phyloP scores from a whole-genome alignment of 2,329 filamentous ascomycete genomes.

The Escovopsis sp. region DNA sequence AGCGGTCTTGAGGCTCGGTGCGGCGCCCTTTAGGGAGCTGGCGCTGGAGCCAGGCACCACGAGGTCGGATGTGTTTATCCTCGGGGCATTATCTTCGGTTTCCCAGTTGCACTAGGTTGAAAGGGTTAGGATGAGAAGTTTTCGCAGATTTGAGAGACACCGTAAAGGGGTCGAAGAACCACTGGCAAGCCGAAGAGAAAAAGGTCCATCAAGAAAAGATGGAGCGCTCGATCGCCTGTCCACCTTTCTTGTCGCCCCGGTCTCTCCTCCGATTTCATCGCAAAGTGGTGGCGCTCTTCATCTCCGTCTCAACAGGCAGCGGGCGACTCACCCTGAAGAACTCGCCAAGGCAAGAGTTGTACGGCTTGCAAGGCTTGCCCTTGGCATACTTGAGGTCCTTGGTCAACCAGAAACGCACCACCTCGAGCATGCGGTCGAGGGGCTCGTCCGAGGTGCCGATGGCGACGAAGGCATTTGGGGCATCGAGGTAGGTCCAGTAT shows the following conservation, averaged over 20 bases:
- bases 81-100: slow-evolving; percentile 61
- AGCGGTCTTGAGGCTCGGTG: slow-evolving; percentile 32
- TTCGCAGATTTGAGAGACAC: neutral
- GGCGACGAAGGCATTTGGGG: slow-evolving; percentile 73
- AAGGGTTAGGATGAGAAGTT: neutral
- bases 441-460: slow-evolving; percentile 83
- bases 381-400: slow-evolving; percentile 99
- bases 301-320: neutral
- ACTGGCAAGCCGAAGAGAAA: neutral
- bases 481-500: slow-evolving; percentile 97
- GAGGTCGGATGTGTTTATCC: slow-evolving; percentile 39
- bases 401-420: slow-evolving; percentile 94
- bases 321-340: slow-evolving; percentile 70
- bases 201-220: too few relatives aligned
- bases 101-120: slow-evolving; percentile 76
- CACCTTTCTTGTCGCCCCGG: too few relatives aligned
- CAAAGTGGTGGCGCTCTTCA: too few relatives aligned
- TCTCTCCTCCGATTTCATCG: too few relatives aligned
- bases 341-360: slow-evolving; percentile 92
- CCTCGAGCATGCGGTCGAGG: slow-evolving; percentile 86
- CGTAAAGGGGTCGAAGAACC: too few relatives aligned
- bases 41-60: slow-evolving; percentile 14
- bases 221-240: too few relatives aligned
- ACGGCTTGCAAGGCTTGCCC: slow-evolving; percentile 96
- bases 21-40: slow-evolving; percentile 25